Evolutionary conservation across 2,329 filamentous ascomycete genomes (phyloP), one percentile per base, ranked within the genome.

Genomic region (Colletotrichum scovillei): DNA sequence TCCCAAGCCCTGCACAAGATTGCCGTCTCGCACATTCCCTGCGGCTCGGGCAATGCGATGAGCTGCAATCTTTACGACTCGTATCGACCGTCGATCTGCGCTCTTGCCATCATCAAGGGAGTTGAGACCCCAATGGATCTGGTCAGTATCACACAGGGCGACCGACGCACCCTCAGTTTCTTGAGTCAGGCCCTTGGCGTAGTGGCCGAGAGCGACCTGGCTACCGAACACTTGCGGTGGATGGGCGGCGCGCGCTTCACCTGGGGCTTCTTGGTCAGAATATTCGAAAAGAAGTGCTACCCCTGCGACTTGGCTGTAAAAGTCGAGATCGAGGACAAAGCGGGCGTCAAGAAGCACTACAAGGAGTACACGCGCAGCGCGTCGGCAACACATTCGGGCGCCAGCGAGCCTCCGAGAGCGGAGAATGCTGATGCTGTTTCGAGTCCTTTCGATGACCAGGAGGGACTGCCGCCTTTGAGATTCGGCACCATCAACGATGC

Each of bases 1-100:
- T 86, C 88, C 38, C 88, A 88, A 68, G 97, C 96, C 0, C 84
- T 99, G 73, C 85, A 87, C 26, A 93, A 92, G 78, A 84, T 98
- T 16, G 94, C 97, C 0, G 91, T 99, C 2, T 92, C 92, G 26
- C 94, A 98, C 79, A 88, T 99, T 46, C 97, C 97, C 1, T 97
- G 95, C 79, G 97, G 97, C 16, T 97, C 94, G 63, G 97, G 97
- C 6, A 99, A 99, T 81, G 97, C 94, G 26, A 93, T 98, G 91
- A 94, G 94, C 75, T 92, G 93, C 85, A 98, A 98, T 81, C 84
- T 97, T 59, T 95, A 94, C 76, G 97, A 96, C 5, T 95, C 95
- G 0, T 89, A 92, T 75, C 91, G 90, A 75, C 89, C 93, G 9
- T 93, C 91, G 73, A 82, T 94, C 58, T 95, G 95, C 0, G 94